A percentile compares a stretch with the other conserved stretches of the same genome.
phyloP scores from a whole-genome alignment of 2,329 filamentous ascomycete genomes.

The Dendrostoma leiphaemia region DNA sequence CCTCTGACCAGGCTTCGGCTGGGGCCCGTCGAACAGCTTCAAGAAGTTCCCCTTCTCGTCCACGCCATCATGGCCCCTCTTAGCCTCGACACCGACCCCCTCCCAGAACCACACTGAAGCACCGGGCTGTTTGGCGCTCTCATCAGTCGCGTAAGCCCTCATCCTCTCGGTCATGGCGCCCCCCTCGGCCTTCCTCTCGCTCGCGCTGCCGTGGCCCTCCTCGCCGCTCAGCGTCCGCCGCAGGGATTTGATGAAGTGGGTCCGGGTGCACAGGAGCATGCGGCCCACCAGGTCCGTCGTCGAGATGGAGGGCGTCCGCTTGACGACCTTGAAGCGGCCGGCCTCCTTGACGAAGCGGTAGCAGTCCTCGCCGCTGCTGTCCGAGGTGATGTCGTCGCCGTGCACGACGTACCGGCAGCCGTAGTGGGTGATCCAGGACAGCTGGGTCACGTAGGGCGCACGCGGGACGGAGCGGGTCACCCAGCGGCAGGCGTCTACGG shows the following conservation, averaged over 20 bases:
- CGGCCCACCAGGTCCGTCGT: slow-evolving; percentile 97
- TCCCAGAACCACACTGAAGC: slow-evolving; percentile 85
- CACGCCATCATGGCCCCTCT: slow-evolving; percentile 35
- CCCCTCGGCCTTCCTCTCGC: slow-evolving; percentile 62
- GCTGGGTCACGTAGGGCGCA: slow-evolving; percentile 91
- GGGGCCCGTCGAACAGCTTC: slow-evolving; percentile 68
- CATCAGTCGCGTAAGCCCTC: slow-evolving; percentile 82
- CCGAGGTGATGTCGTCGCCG: slow-evolving; percentile 95
- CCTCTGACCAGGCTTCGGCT: slow-evolving; percentile 72
- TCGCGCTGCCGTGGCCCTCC: slow-evolving; percentile 68
- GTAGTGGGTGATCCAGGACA: slow-evolving; percentile 93
- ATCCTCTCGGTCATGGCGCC: slow-evolving; percentile 74
- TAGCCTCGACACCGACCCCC: slow-evolving; percentile 46
- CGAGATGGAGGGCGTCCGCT: slow-evolving; percentile 92
- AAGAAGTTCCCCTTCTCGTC: slow-evolving; percentile 66
- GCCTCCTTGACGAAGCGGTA: slow-evolving; percentile 97
- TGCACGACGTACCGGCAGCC: slow-evolving; percentile 95
- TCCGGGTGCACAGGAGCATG: slow-evolving; percentile 94
- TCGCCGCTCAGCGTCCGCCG: slow-evolving; percentile 65
- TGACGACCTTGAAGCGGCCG: slow-evolving; percentile 92
- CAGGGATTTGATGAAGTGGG: slow-evolving; percentile 86
- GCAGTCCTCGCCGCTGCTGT: slow-evolving; percentile 90
- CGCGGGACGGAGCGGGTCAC: slow-evolving; percentile 78
- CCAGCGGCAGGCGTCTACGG: slow-evolving; percentile 94
- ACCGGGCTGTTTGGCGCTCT: slow-evolving; percentile 74